phyloP scores from a whole-genome alignment of 768 basidiomycete genomes.

The Podaxis sp. region DNA sequence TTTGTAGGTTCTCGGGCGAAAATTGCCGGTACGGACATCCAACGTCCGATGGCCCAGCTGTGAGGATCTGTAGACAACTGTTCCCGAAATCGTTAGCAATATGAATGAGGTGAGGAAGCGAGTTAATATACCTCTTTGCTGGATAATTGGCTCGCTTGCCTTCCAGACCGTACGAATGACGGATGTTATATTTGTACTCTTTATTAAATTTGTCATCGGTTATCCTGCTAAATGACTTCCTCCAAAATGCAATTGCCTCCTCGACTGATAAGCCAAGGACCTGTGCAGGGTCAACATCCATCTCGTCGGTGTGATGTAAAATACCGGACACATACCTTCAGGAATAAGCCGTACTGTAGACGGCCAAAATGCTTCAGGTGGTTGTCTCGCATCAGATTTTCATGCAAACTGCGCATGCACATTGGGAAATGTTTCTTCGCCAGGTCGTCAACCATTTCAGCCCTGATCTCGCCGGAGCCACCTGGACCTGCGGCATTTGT shows the following conservation, averaged over 20 bases:
- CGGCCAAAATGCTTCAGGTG: slow-evolving; percentile 94
- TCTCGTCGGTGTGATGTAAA: neutral
- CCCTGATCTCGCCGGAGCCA: slow-evolving; percentile 69
- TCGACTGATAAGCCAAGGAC: slow-evolving; percentile 92
- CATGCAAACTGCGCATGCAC: slow-evolving; percentile 93
- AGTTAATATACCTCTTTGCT: slow-evolving; percentile 69
- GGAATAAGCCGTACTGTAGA: slow-evolving; percentile 88
- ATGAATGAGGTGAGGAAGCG: neutral
- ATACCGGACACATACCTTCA: slow-evolving; percentile 63
- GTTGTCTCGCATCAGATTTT: slow-evolving; percentile 67
- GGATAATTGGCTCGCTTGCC: slow-evolving; percentile 94
- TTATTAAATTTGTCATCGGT: slow-evolving; percentile 98
- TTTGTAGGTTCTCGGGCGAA: slow-evolving; percentile 76
- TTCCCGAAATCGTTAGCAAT: slow-evolving; percentile 28
- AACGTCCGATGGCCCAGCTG: slow-evolving; percentile 55
- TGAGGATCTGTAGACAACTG: slow-evolving; percentile 89
- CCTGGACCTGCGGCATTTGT: slow-evolving; percentile 47
- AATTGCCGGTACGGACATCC: slow-evolving; percentile 96
- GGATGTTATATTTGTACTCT: slow-evolving; percentile 95
- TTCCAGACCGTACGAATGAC: slow-evolving; percentile 92
- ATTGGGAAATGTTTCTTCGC: slow-evolving; percentile 89
- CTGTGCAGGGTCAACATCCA: slow-evolving; percentile 37
- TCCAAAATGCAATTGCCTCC: slow-evolving; percentile 92
- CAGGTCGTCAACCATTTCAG: slow-evolving; percentile 92
- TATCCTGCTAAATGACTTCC: slow-evolving; percentile 76